Evolutionary conservation across 2,329 filamentous ascomycete genomes (phyloP).

Genomic region (Botrytis squamosa): DNA sequence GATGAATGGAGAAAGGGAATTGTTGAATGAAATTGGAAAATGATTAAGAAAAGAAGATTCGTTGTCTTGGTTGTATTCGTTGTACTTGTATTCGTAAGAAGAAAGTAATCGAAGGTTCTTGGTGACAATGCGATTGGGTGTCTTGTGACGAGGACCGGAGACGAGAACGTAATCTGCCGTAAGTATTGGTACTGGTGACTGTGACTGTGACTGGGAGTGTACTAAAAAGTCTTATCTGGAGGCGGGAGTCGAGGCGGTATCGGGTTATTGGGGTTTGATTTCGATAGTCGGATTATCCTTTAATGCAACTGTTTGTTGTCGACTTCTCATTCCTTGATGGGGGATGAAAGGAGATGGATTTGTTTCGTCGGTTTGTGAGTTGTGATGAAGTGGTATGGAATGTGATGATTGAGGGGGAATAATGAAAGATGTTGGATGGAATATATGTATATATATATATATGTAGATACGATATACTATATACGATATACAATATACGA

Average conservation of each 20-base stretch:
- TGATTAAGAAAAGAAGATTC: neutral
- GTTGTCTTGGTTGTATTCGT: conserved; percentile 14
- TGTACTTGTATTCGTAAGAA: conserved; percentile 13
- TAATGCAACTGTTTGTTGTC: conserved; percentile 22
- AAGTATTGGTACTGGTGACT: neutral
- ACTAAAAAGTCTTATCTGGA: conserved; percentile 17
- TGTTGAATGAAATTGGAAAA: neutral
- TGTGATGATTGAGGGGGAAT: neutral
- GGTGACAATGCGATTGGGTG: conserved; percentile 11
- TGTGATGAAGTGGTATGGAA: neutral
- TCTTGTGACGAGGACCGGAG: conserved; percentile 23
- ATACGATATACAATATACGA: no score
- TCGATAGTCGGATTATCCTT: conserved; percentile 11
- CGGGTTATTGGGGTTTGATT: conserved; percentile 1
- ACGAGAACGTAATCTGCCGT: conserved; percentile 13
- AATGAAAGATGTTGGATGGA: neutral
- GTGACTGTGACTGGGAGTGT: neutral
- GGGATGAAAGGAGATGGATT: neutral
- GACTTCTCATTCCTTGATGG: conserved; percentile 8
- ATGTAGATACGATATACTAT: no score
- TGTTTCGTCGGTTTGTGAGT: neutral
- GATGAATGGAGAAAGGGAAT: neutral
- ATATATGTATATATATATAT: neutral
- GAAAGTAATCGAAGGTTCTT: conserved; percentile 16
- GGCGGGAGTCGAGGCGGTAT: conserved; percentile 19